Evolutionary conservation across 2,329 filamentous ascomycete species (phyloP).

Genomic region (Scedosporium apiospermum): DNA sequence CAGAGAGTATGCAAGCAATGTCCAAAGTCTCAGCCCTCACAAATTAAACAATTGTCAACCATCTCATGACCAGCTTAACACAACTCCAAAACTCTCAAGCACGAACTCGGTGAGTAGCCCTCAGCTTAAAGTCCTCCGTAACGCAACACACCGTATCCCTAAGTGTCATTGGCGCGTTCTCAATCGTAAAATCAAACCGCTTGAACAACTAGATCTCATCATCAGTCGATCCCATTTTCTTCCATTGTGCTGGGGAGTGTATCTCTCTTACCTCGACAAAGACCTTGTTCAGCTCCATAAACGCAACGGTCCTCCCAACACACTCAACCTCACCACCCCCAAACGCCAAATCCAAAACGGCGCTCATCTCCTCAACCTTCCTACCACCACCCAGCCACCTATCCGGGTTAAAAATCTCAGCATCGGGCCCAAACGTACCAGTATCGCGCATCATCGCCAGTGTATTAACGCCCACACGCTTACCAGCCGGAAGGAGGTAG

Average conservation of each 20-base stretch:
- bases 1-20: too few relatives aligned
- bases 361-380: constrained; percentile 23
- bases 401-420: constrained; percentile 34
- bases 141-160: neutral
- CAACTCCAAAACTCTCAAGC: too few relatives aligned
- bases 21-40: too few relatives aligned
- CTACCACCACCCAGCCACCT: constrained; percentile 33
- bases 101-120: neutral
- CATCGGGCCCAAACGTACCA: constrained; percentile 26
- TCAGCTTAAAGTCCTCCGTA: neutral
- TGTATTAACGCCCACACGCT: constrained; percentile 31
- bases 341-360: constrained; percentile 32
- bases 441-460: constrained; percentile 28
- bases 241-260: neutral
- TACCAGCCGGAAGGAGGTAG: constrained; percentile 34
- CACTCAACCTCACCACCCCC: constrained; percentile 31
- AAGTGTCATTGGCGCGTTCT: neutral
- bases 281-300: constrained; percentile 33
- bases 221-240: neutral
- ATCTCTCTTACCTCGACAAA: constrained; percentile 26
- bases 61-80: too few relatives aligned
- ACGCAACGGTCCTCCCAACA: constrained; percentile 32
- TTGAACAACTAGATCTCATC: neutral
- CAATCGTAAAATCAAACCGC: neutral
- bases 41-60: too few relatives aligned